Evolutionary conservation across 495 filamentous ascomycete genomes (phyloP).

Genomic region (Podospora appendiculata): DNA sequence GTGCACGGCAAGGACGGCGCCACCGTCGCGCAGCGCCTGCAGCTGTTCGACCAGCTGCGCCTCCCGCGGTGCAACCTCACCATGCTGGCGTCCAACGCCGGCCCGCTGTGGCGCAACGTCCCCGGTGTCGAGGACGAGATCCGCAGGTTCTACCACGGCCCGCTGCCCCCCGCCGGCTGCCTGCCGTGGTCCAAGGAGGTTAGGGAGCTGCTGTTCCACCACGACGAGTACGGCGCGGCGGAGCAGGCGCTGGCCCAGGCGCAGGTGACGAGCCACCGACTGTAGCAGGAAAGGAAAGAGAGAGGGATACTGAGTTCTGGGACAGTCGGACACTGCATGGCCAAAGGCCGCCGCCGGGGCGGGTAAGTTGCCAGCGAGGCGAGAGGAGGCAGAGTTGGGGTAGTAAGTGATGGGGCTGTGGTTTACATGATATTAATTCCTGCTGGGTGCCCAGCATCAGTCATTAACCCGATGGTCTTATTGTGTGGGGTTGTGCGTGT

Average conservation of each 20-base stretch:
- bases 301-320: no score
- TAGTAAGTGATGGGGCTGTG: not conserved
- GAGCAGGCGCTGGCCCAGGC: slow-evolving; percentile 5
- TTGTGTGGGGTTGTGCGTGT: slow-evolving; percentile 2
- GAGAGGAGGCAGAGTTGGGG: not conserved
- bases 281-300: not conserved
- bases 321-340: no score
- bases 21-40: slow-evolving; percentile 5
- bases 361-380: not conserved
- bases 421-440: slow-evolving; percentile 3
- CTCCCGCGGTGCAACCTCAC: slow-evolving; percentile 24
- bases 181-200: slow-evolving; percentile 16
- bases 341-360: not conserved
- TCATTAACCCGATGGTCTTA: slow-evolving; percentile 7
- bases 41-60: slow-evolving; percentile 18
- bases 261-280: not conserved
- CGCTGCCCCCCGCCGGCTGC: slow-evolving; percentile 11
- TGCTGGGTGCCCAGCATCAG: slow-evolving; percentile 1
- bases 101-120: slow-evolving; percentile 10
- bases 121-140: slow-evolving; percentile 21
- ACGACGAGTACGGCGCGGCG: slow-evolving; percentile 17
- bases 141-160: slow-evolving; percentile 19
- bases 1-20: slow-evolving; percentile 3
- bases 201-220: slow-evolving; percentile 19
- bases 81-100: slow-evolving; percentile 24